phyloP scores from a whole-genome alignment of 164 flowering plant genomes.

The Tetrastigma voinierianum region DNA sequence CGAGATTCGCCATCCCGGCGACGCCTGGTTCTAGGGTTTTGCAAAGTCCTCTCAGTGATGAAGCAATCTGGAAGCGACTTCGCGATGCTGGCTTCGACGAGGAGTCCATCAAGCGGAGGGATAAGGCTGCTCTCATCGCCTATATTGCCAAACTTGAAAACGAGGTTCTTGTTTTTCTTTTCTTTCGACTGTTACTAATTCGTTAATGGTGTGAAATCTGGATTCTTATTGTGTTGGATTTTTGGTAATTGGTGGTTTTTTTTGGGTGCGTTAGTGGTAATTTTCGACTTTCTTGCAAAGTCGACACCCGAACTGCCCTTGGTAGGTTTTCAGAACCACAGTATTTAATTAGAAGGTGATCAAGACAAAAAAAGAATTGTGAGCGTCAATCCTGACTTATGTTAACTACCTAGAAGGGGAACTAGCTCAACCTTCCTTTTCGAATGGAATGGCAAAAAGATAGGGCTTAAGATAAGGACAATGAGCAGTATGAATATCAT shows the following conservation, averaged over 20 bases:
- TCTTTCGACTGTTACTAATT: neutral
- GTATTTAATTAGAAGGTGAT: no score
- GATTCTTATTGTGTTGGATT: neutral
- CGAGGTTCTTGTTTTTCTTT: conserved; percentile 50
- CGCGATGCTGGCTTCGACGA: conserved; percentile 85
- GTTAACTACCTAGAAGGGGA: no score
- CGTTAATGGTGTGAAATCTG: neutral
- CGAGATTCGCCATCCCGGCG: conserved; percentile 18
- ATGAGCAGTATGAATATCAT: no score
- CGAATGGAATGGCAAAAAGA: no score
- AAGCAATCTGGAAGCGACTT: conserved; percentile 69
- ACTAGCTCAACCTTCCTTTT: no score
- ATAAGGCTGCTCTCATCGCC: conserved; percentile 86
- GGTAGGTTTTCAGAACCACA: no score
- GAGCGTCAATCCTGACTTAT: no score
- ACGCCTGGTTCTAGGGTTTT: conserved; percentile 53
- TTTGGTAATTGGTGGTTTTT: neutral
- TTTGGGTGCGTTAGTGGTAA: no score
- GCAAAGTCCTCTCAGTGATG: conserved; percentile 55
- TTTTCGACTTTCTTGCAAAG: no score
- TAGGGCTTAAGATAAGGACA: no score
- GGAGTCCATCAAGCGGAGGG: conserved; percentile 73
- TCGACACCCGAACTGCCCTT: no score
- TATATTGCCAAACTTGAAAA: conserved; percentile 86
- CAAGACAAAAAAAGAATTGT: no score